These are phyloP conservation scores for Naganishia sp. DNA, from an alignment of 1,284 basidiomycete species.

Conservation along the genomic window DNA sequence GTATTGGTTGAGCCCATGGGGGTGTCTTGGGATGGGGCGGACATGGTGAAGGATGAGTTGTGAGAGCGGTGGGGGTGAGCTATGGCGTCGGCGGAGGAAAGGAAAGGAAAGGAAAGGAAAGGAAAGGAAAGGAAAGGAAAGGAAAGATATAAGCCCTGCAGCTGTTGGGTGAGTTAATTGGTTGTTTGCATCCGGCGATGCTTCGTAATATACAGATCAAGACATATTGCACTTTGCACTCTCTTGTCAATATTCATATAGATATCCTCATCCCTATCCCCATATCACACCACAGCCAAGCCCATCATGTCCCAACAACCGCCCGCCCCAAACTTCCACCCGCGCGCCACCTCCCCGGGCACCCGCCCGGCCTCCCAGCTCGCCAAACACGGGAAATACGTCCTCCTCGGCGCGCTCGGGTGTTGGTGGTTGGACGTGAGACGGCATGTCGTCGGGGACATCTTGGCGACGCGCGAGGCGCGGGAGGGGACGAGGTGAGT, in stretches of 20 bases:
- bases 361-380: slow-evolving; percentile 22
- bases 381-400: slow-evolving; percentile 52
- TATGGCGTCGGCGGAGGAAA: too few species aligned
- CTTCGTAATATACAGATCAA: too few species aligned
- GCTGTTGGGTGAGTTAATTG: too few species aligned
- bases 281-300: background rate
- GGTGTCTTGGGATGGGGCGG: slow-evolving; percentile 2
- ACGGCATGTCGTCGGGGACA: slow-evolving; percentile 35
- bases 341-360: slow-evolving; percentile 17
- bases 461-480: slow-evolving; percentile 29
- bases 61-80: background rate
- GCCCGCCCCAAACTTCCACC: slow-evolving; percentile 20
- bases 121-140: too few species aligned
- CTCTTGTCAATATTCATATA: background rate
- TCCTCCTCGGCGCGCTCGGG: slow-evolving; percentile 43
- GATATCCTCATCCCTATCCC: background rate
- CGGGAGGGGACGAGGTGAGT: background rate
- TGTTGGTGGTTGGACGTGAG: slow-evolving; percentile 47
- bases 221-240: too few species aligned
- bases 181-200: too few species aligned
- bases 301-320: slow-evolving; percentile 7
- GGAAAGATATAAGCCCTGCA: too few species aligned
- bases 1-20: slow-evolving; percentile 1
- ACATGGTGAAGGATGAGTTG: background rate
- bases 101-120: too few species aligned